phyloP scores from a whole-genome alignment of 2,329 filamentous ascomycete genomes.

The Knoxdaviesia capensis region DNA sequence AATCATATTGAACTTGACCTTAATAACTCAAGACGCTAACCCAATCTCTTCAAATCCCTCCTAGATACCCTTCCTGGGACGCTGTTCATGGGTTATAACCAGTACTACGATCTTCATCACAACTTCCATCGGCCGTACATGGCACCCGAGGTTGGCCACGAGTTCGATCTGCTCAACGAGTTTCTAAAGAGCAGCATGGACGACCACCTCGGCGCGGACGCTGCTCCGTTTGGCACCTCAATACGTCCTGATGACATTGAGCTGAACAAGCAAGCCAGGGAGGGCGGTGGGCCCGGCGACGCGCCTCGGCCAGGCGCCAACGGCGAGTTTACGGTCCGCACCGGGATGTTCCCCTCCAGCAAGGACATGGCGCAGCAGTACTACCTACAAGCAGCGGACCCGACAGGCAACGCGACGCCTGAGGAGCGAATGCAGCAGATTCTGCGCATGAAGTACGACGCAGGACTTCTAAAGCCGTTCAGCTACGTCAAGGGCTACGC shows the following conservation, averaged over 20 bases:
- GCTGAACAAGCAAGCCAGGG: constrained; percentile 18
- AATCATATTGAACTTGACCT: neutral
- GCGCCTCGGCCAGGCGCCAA: too few species aligned
- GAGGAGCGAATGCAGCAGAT: constrained; percentile 93
- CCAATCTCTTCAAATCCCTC: neutral
- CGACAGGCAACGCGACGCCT: constrained; percentile 56
- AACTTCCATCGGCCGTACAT: constrained; percentile 86
- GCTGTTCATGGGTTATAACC: constrained; percentile 51
- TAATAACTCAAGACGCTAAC: neutral
- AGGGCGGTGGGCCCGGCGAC: too few species aligned
- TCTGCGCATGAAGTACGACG: constrained; percentile 87
- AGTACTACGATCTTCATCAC: constrained; percentile 75
- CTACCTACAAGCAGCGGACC: constrained; percentile 92
- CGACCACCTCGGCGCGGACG: constrained; percentile 31
- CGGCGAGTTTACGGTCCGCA: constrained; percentile 18
- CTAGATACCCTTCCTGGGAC: too few species aligned
- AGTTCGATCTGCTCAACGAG: constrained; percentile 92
- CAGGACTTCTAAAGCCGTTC: constrained; percentile 84
- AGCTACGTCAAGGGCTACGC: constrained; percentile 97
- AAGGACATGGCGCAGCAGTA: constrained; percentile 47
- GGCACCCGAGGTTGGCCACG: constrained; percentile 83
- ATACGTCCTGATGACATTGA: constrained; percentile 8
- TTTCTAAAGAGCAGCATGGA: constrained; percentile 87
- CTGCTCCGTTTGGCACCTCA: constrained; percentile 41
- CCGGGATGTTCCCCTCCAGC: constrained; percentile 28